Conservation (phyloP, 345 rosid species). For the Salix suchowensis region DNA sequence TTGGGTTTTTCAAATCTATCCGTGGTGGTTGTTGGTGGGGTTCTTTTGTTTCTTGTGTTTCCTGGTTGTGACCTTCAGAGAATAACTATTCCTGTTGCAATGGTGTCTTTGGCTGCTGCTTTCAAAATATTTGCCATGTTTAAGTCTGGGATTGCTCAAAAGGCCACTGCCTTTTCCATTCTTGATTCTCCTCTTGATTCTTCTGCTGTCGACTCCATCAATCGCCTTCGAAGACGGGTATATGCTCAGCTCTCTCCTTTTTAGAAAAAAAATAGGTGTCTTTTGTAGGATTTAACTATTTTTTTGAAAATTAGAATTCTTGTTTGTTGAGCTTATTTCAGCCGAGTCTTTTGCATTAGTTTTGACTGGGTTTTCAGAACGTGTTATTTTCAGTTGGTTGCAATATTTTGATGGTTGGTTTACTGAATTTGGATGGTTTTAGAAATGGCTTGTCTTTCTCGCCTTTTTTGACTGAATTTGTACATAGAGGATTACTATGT, state of each 20-base stretch:
- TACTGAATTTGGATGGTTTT: not conserved
- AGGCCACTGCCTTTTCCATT: conserved; percentile 55
- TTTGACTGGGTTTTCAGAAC: not conserved
- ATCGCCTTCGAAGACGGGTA: conserved; percentile 60
- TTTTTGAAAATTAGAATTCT: not conserved
- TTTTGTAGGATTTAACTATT: not conserved
- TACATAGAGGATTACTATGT: not conserved
- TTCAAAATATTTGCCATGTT: conserved; percentile 53
- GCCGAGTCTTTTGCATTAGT: not conserved
- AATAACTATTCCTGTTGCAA: conserved; percentile 27
- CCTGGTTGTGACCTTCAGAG: conserved; percentile 31
- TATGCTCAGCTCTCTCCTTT: not conserved
- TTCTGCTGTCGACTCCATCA: conserved; percentile 28
- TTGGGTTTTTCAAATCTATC: conserved; percentile 44
- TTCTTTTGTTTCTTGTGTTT: conserved; percentile 29
- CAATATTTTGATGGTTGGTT: no score
- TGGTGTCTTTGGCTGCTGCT: conserved; percentile 48
- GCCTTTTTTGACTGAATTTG: not conserved
- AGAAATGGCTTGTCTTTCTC: not conserved
- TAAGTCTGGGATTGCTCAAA: conserved; percentile 55
- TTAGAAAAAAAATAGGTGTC: not conserved
- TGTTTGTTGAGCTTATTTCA: not conserved
- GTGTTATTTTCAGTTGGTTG: not conserved
- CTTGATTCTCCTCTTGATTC: conserved; percentile 44
- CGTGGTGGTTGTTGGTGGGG: conserved; percentile 47